Conservation (phyloP, 305 asterid species). For the Striga hermonthica region DNA sequence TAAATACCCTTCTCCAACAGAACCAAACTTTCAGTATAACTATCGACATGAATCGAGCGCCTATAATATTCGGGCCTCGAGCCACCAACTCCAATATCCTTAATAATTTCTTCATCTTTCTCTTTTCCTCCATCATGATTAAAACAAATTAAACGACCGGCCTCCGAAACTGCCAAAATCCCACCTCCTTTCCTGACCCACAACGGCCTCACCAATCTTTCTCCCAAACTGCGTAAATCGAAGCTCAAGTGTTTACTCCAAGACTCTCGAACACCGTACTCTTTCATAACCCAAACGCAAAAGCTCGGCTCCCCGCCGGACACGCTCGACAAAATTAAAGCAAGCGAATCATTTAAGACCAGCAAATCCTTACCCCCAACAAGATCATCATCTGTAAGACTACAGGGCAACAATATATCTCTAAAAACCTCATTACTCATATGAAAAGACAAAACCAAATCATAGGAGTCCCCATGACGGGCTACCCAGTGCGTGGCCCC, state of each 20-base stretch:
- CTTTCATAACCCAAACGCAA: constrained; percentile 52
- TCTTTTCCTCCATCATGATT: constrained; percentile 27
- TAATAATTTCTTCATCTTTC: not conserved
- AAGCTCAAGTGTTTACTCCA: constrained; percentile 39
- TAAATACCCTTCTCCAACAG: constrained; percentile 35
- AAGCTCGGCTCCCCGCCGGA: constrained; percentile 14
- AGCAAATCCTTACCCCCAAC: constrained; percentile 25
- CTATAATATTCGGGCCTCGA: constrained; percentile 31
- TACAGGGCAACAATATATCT: constrained; percentile 38
- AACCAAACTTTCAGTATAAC: constrained; percentile 39
- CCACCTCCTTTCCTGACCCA: constrained; percentile 44
- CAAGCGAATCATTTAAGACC: constrained; percentile 37
- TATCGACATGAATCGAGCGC: constrained; percentile 38
- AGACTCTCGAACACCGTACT: constrained; percentile 44
- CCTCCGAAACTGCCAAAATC: constrained; percentile 33
- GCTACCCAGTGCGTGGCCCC: constrained; percentile 56
- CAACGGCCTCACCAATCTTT: constrained; percentile 37
- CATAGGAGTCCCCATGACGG: not conserved
- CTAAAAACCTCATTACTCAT: constrained; percentile 39
- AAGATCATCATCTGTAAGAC: constrained; percentile 17
- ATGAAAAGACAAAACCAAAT: constrained; percentile 46
- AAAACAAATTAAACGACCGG: constrained; percentile 35
- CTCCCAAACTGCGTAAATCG: constrained; percentile 20
- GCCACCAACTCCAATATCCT: constrained; percentile 37
- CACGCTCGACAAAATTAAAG: constrained; percentile 30